Evolutionary conservation across 2,329 filamentous ascomycete genomes (phyloP).

Genomic region (Pseudogymnoascus sp.): DNA sequence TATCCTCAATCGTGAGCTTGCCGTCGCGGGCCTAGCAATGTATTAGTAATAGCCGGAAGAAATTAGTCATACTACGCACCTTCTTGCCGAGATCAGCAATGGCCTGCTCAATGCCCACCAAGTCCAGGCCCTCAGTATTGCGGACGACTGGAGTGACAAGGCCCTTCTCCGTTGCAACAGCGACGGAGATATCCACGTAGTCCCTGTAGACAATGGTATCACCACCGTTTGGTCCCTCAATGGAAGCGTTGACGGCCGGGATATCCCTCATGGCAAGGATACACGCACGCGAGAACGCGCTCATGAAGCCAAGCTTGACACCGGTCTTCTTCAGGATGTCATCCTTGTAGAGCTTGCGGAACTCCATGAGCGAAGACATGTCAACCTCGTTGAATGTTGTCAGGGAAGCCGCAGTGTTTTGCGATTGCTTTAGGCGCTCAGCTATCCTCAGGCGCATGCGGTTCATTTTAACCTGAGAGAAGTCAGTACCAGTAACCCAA

Average conservation of each 20-base stretch:
- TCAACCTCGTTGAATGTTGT: slow-evolving; percentile 99
- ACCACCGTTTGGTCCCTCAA: slow-evolving; percentile 88
- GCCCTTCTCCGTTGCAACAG: slow-evolving; percentile 94
- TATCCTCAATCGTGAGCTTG: slow-evolving; percentile 97
- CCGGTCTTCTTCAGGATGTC: slow-evolving; percentile 92
- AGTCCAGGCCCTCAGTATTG: slow-evolving; percentile 81
- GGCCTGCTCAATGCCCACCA: slow-evolving; percentile 79
- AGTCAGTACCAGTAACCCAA: slow-evolving; percentile 13
- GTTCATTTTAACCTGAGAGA: slow-evolving; percentile 90
- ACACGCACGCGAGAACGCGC: slow-evolving; percentile 84
- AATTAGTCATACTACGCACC: slow-evolving; percentile 41
- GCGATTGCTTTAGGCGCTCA: slow-evolving; percentile 96
- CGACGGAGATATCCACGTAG: slow-evolving; percentile 95
- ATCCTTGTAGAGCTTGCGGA: slow-evolving; percentile 96
- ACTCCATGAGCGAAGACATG: slow-evolving; percentile 96
- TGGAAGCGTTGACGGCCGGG: slow-evolving; percentile 92
- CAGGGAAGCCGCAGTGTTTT: slow-evolving; percentile 93
- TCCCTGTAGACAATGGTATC: slow-evolving; percentile 98
- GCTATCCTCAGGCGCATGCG: slow-evolving; percentile 96
- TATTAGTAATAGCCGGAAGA: slow-evolving; percentile 12
- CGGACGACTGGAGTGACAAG: slow-evolving; percentile 94
- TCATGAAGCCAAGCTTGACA: slow-evolving; percentile 99
- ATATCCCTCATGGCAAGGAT: slow-evolving; percentile 90
- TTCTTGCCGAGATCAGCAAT: slow-evolving; percentile 96
- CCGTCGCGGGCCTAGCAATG: slow-evolving; percentile 70